These are phyloP conservation scores for Aureobasidium sp. DNA, from an alignment of 2,329 filamentous ascomycete genomes.

Conservation along the genomic window DNA sequence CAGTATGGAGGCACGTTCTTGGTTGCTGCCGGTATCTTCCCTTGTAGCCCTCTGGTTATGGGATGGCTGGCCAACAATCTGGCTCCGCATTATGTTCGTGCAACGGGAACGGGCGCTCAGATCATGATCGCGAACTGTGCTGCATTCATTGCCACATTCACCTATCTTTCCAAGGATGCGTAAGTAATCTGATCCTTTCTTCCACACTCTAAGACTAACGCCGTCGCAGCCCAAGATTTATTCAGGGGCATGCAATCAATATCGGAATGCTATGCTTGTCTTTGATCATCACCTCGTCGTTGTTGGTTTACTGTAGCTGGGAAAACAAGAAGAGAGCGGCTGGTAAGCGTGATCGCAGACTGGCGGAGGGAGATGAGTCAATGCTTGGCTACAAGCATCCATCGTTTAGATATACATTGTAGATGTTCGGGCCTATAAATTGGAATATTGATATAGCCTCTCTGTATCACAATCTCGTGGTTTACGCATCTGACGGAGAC, in stretches of 20 bases:
- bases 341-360: constrained; percentile 28
- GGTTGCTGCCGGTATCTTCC: constrained; percentile 27
- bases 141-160: constrained; percentile 35
- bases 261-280: constrained; percentile 29
- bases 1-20: constrained; percentile 32
- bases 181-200: constrained; percentile 20
- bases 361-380: constrained; percentile 24
- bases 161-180: constrained; percentile 33
- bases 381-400: constrained; percentile 33
- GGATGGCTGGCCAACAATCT: constrained; percentile 33
- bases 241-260: constrained; percentile 31
- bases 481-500: no score
- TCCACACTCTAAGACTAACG: background rate
- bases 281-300: constrained; percentile 21
- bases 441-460: no score
- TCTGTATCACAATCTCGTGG: no score
- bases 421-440: background rate
- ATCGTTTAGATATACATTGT: constrained; percentile 28
- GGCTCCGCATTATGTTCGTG: constrained; percentile 31
- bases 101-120: constrained; percentile 30
- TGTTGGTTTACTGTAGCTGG: constrained; percentile 31
- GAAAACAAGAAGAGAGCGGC: constrained; percentile 31
- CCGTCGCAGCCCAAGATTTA: constrained; percentile 23
- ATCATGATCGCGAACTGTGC: constrained; percentile 30
- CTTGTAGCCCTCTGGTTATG: constrained; percentile 25